Percentiles rank a stretch among this genome's conserved stretches.
phyloP scores from a whole-genome alignment of 2,329 filamentous ascomycete genomes.

The Coniochaeta prunicola region DNA sequence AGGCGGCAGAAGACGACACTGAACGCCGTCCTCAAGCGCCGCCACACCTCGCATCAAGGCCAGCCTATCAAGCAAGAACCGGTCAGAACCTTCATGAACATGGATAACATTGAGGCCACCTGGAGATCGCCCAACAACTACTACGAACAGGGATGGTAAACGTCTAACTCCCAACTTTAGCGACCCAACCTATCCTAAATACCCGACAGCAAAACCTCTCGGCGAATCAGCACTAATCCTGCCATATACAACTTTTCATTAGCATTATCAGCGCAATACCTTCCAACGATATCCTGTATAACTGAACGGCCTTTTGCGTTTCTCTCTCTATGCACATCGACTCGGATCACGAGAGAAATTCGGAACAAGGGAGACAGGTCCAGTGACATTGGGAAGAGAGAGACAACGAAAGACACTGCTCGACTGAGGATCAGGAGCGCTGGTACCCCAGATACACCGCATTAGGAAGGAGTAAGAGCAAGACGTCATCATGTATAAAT shows the following conservation, averaged over 20 bases:
- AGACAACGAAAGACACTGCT: too few species aligned
- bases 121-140: not conserved
- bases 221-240: conserved; percentile 11
- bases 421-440: too few species aligned
- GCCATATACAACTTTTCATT: conserved; percentile 16
- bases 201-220: conserved; percentile 1
- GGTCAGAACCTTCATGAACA: conserved; percentile 54
- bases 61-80: conserved; percentile 64
- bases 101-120: conserved; percentile 51
- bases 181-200: not conserved
- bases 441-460: too few species aligned
- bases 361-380: too few species aligned
- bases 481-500: too few species aligned
- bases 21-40: conserved; percentile 80
- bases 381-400: too few species aligned
- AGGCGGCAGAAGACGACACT: conserved; percentile 89
- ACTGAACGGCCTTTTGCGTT: conserved; percentile 12
- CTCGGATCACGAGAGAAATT: too few species aligned
- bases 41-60: conserved; percentile 80
- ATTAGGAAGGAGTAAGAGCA: too few species aligned
- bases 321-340: conserved; percentile 4
- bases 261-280: conserved; percentile 7
- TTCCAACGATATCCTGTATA: conserved; percentile 15
- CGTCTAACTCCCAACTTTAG: not conserved
- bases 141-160: conserved; percentile 1